Conservation (phyloP, 2,329 filamentous ascomycete genomes). For the Capronia coronata region DNA sequence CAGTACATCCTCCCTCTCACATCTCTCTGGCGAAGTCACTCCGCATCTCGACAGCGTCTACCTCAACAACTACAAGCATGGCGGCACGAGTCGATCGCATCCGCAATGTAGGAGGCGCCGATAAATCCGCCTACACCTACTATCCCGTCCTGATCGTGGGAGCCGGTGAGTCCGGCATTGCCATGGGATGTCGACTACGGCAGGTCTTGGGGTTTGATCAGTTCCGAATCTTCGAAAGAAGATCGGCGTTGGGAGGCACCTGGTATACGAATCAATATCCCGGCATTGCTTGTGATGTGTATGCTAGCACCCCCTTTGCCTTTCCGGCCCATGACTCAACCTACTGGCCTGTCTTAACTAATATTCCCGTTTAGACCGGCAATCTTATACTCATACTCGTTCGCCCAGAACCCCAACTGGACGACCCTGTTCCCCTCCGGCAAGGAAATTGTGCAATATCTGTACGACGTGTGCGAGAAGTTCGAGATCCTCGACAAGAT, state of each 20-base stretch:
- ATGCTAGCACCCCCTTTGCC: constrained; percentile 25
- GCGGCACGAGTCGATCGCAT: constrained; percentile 33
- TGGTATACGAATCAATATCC: constrained; percentile 61
- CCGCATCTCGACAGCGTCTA: too few relatives aligned
- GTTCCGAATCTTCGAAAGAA: constrained; percentile 55
- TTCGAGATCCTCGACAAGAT: constrained; percentile 52
- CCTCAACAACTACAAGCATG: constrained; percentile 21
- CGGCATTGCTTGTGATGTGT: constrained; percentile 52
- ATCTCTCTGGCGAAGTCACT: too few relatives aligned
- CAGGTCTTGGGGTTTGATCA: constrained; percentile 53
- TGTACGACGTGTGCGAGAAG: constrained; percentile 48
- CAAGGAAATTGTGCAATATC: constrained; percentile 47
- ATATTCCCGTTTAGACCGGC: constrained; percentile 42
- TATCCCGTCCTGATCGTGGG: constrained; percentile 54
- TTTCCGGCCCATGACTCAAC: background rate
- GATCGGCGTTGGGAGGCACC: constrained; percentile 55
- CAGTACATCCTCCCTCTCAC: too few relatives aligned
- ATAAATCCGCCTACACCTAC: constrained; percentile 38
- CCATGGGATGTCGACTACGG: constrained; percentile 54
- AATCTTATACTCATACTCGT: constrained; percentile 52
- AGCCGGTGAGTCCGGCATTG: constrained; percentile 57
- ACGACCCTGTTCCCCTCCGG: constrained; percentile 45
- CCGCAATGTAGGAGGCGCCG: constrained; percentile 36
- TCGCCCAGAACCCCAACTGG: constrained; percentile 49
- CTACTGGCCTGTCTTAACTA: background rate